phyloP scores from a whole-genome alignment of 129 eudicot genomes.

The Cynara cardunculus region DNA sequence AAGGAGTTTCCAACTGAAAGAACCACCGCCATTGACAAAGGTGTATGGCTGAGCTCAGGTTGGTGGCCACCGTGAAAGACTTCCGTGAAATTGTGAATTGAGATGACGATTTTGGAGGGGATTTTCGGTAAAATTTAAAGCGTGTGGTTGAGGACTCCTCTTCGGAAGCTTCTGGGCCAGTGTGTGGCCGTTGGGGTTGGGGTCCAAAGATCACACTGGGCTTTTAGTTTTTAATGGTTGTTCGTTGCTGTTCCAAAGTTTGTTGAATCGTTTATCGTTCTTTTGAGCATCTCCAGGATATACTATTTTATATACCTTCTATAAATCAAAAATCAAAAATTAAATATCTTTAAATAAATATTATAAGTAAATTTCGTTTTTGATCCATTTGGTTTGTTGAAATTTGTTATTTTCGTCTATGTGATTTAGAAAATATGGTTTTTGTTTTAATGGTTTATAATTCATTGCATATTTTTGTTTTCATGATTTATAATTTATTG shows the following conservation, averaged over 20 bases:
- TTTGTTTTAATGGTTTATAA: too few relatives aligned
- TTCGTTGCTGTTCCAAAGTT: background rate
- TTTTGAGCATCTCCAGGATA: too few relatives aligned
- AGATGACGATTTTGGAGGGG: slow-evolving; percentile 4
- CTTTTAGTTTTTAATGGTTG: background rate
- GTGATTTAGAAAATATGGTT: too few relatives aligned
- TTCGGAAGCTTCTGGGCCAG: slow-evolving; percentile 17
- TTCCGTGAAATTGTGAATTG: background rate
- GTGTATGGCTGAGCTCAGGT: slow-evolving; percentile 24
- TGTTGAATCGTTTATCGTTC: too few relatives aligned
- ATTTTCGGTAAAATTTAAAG: slow-evolving; percentile 6
- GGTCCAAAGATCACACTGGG: slow-evolving; percentile 15
- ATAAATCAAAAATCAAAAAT: too few relatives aligned
- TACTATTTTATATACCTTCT: too few relatives aligned
- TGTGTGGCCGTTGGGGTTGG: background rate
- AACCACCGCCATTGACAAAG: slow-evolving; percentile 33
- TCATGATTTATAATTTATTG: too few relatives aligned
- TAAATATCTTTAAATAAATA: too few relatives aligned
- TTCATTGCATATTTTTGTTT: too few relatives aligned
- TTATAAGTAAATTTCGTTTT: too few relatives aligned
- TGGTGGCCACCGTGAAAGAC: slow-evolving; percentile 24
- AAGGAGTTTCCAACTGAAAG: slow-evolving; percentile 24
- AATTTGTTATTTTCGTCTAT: too few relatives aligned
- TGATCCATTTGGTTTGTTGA: too few relatives aligned
- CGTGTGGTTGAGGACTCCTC: slow-evolving; percentile 18